Evolutionary conservation across 2,329 filamentous ascomycete genomes (phyloP).

Genomic region (Aureobasidium subglaciale): DNA sequence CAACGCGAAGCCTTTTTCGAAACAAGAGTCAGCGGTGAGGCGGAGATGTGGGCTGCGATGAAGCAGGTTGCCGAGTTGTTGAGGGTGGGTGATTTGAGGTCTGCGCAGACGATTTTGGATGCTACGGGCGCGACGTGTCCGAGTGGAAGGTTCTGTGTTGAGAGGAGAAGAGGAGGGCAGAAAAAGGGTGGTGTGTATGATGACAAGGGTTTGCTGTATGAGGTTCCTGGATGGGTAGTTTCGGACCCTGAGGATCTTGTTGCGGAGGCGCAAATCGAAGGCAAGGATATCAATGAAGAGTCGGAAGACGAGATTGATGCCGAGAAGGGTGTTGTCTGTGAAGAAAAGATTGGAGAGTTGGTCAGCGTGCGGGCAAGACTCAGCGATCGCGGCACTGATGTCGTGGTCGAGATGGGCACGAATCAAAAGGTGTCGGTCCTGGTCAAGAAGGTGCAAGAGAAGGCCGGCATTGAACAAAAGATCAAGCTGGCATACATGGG

Average conservation of each 20-base stretch:
- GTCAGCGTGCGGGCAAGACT: conserved; percentile 31
- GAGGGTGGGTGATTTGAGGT: conserved; percentile 43
- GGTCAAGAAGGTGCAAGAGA: conserved; percentile 54
- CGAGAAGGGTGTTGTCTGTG: conserved; percentile 29
- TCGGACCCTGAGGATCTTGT: conserved; percentile 36
- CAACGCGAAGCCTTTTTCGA: conserved; percentile 86
- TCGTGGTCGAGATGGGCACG: conserved; percentile 29
- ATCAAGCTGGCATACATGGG: conserved; percentile 75
- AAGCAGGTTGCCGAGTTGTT: conserved; percentile 61
- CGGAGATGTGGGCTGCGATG: conserved; percentile 75
- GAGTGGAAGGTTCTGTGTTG: conserved; percentile 28
- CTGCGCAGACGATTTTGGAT: conserved; percentile 71
- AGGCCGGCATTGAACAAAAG: conserved; percentile 55
- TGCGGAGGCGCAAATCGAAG: conserved; percentile 22
- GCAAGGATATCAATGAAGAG: conserved; percentile 23
- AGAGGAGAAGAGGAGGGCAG: conserved; percentile 18
- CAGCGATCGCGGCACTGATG: conserved; percentile 33
- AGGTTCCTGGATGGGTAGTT: conserved; percentile 40
- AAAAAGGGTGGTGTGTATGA: conserved; percentile 37
- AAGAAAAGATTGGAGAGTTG: conserved; percentile 26
- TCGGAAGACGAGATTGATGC: conserved; percentile 19
- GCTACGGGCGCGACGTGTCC: conserved; percentile 56
- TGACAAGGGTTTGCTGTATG: conserved; percentile 36
- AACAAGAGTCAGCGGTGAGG: conserved; percentile 69
- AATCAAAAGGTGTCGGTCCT: conserved; percentile 57